Conservation (phyloP, 2,329 filamentous ascomycete genomes). For the Aspergillus candidus region DNA sequence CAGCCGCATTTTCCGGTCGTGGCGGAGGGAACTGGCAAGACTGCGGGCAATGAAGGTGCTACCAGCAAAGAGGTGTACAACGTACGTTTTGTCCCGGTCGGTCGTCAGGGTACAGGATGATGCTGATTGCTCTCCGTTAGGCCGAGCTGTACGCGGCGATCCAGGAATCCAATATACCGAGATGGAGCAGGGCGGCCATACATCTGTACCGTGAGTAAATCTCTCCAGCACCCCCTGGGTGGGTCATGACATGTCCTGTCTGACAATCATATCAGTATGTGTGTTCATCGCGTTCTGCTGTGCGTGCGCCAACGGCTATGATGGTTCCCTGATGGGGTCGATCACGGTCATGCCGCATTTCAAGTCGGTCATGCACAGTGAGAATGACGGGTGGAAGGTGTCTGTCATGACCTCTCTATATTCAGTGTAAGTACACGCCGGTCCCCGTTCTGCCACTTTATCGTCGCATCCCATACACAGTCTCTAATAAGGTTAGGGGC, state of each 20-base stretch:
- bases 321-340: conserved; percentile 28
- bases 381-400: conserved; percentile 35
- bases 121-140: conserved; percentile 19
- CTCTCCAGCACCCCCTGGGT: not conserved
- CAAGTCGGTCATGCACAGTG: conserved; percentile 37
- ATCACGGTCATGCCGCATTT: conserved; percentile 26
- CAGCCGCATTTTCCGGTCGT: not conserved
- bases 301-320: conserved; percentile 29
- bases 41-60: conserved; percentile 24
- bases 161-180: conserved; percentile 40
- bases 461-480: too few species aligned
- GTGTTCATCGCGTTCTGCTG: conserved; percentile 39
- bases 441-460: not conserved
- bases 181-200: conserved; percentile 25
- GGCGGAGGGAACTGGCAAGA: conserved; percentile 13
- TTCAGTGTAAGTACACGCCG: conserved; percentile 37
- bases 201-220: conserved; percentile 25
- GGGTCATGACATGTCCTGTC: conserved; percentile 10
- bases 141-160: conserved; percentile 46
- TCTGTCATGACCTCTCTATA: conserved; percentile 43
- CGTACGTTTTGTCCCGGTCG: conserved; percentile 22
- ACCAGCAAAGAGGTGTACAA: conserved; percentile 41
- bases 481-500: conserved; percentile 28
- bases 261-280: conserved; percentile 26
- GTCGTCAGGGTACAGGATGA: not conserved